These are phyloP conservation scores for Mucor irregularis DNA, from an alignment of 371 early-diverging fungal genomes.

Conservation along the genomic window DNA sequence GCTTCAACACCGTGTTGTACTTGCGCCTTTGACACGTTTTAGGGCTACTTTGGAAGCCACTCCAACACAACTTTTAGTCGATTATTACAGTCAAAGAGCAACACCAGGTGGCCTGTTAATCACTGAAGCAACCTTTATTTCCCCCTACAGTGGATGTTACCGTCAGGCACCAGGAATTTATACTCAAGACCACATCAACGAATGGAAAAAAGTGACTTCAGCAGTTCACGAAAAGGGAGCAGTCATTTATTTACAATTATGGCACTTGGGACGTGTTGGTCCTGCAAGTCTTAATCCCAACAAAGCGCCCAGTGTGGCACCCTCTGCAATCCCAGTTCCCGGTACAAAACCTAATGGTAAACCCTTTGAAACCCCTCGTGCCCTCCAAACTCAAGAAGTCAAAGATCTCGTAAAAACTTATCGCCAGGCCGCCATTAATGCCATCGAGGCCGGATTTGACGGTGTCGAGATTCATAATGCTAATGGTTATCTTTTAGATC, in stretches of 20 bases:
- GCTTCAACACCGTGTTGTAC: conserved; percentile 53
- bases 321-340: conserved; percentile 12
- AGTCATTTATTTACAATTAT: conserved; percentile 59
- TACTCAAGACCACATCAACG: conserved; percentile 41
- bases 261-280: conserved; percentile 43
- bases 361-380: conserved; percentile 29
- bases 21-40: conserved; percentile 57
- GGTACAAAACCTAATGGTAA: conserved; percentile 4
- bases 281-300: conserved; percentile 5
- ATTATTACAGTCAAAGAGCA: conserved; percentile 64
- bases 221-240: conserved; percentile 61
- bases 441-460: conserved; percentile 61
- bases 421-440: conserved; percentile 48
- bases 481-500: conserved; percentile 67
- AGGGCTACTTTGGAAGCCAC: conserved; percentile 35
- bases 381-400: conserved; percentile 67
- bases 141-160: conserved; percentile 35
- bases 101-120: conserved; percentile 57
- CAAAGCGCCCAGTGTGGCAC: conserved; percentile 8
- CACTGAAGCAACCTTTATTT: conserved; percentile 56
- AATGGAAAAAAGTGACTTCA: conserved; percentile 57
- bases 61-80: conserved; percentile 46
- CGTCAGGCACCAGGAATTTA: conserved; percentile 47
- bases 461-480: conserved; percentile 74
- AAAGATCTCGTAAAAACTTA: conserved; percentile 56